A percentile compares a stretch with the other conserved stretches of the same genome.
Conservation (phyloP, 2,329 filamentous ascomycete genomes). For the Zalaria obscura region DNA sequence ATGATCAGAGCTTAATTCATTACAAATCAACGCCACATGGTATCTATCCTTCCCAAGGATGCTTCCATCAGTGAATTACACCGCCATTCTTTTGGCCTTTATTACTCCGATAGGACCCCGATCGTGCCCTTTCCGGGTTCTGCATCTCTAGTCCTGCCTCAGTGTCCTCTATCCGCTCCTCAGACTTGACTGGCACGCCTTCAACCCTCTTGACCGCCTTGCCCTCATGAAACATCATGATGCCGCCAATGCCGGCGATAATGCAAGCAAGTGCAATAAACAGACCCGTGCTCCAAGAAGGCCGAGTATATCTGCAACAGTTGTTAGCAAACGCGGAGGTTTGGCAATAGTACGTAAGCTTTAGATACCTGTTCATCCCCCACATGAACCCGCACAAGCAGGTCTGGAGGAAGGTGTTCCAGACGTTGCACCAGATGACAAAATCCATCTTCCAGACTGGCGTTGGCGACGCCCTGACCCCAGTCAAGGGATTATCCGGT, state of each 20-base stretch:
- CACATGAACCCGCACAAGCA: conserved; percentile 71
- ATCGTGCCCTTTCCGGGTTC: not conserved
- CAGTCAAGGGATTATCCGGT: conserved; percentile 56
- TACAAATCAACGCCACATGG: no score
- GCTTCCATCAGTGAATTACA: no score
- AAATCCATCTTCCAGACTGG: conserved; percentile 63
- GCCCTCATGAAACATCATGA: conserved; percentile 58
- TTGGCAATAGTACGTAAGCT: not conserved
- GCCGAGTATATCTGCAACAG: conserved; percentile 43
- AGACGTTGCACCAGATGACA: conserved; percentile 63
- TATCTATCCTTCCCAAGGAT: no score
- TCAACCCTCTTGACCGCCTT: conserved; percentile 56
- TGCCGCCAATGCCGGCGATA: conserved; percentile 52
- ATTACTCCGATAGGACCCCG: no score
- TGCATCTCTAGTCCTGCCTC: not conserved
- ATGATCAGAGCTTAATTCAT: no score
- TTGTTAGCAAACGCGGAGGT: not conserved
- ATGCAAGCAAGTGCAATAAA: conserved; percentile 64
- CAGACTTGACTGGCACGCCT: conserved; percentile 24
- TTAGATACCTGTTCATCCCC: conserved; percentile 20
- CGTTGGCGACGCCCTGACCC: conserved; percentile 52
- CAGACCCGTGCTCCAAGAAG: conserved; percentile 64
- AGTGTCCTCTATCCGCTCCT: not conserved
- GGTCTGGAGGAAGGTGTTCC: conserved; percentile 66
- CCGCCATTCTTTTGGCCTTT: no score